These are phyloP conservation scores for Mortierella sp. DNA, from an alignment of 371 early-diverging fungal species.

Conservation along the genomic window DNA sequence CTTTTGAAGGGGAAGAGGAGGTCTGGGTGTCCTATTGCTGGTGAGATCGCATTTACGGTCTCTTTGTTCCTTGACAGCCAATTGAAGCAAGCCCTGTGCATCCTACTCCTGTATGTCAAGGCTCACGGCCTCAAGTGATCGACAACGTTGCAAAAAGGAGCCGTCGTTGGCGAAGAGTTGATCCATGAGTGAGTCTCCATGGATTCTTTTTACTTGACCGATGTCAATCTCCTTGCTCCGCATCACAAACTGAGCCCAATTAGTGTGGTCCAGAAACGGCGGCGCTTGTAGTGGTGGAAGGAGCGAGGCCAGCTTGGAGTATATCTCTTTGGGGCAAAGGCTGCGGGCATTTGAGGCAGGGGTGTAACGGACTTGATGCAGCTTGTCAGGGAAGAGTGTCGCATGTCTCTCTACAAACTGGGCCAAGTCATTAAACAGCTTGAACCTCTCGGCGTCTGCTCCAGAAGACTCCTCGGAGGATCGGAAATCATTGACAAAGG, in stretches of 20 bases:
- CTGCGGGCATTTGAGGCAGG: not conserved
- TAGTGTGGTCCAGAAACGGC: not conserved
- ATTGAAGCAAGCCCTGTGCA: not conserved
- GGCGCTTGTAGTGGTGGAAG: not conserved
- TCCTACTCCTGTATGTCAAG: not conserved
- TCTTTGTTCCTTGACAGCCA: not conserved
- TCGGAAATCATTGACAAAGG: not conserved
- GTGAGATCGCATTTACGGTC: not conserved
- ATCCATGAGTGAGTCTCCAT: not conserved
- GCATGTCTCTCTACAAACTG: not conserved
- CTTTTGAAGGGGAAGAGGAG: not conserved
- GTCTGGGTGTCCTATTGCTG: not conserved
- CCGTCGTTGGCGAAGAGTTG: not conserved
- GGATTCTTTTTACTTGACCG: not conserved
- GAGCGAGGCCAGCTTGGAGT: not conserved
- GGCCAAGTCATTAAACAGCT: not conserved
- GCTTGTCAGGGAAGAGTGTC: not conserved
- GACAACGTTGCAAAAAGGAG: not conserved
- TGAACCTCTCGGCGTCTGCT: not conserved
- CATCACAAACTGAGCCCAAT: not conserved
- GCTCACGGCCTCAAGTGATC: not conserved
- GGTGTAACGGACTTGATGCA: not conserved
- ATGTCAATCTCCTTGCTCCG: not conserved
- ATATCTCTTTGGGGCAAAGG: too few species aligned
- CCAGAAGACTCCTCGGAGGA: not conserved